phyloP scores from a whole-genome alignment of 352 stramenopile species.

The Poterioochromonas sp. region DNA sequence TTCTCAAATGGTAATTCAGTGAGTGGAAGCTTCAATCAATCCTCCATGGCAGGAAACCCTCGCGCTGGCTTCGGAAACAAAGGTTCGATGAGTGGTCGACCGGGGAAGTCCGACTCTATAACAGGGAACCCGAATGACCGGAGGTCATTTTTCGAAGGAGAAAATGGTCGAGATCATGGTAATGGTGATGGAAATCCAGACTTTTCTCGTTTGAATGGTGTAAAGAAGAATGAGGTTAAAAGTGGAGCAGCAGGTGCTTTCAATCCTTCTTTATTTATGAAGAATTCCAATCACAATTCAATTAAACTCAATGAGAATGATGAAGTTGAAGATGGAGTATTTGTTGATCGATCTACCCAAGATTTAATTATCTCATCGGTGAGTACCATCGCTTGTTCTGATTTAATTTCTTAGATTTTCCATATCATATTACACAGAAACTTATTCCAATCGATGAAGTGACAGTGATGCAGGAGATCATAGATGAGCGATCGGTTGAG shows the following conservation, averaged over 20 bases:
- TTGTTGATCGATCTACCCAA: conserved; percentile 16
- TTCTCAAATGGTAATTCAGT: too few relatives aligned
- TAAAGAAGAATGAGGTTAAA: background rate
- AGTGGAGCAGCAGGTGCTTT: background rate
- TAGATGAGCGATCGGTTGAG: background rate
- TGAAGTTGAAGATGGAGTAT: background rate
- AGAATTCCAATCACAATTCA: background rate
- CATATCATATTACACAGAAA: background rate
- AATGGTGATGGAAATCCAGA: background rate
- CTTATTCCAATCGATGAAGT: conserved; percentile 6
- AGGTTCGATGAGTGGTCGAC: too few relatives aligned
- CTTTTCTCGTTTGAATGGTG: background rate
- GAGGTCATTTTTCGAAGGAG: background rate
- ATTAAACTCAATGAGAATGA: background rate
- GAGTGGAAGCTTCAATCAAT: too few relatives aligned
- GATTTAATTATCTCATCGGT: background rate
- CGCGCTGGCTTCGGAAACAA: too few relatives aligned
- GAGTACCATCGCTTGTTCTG: background rate
- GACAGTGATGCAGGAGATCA: conserved; percentile 17
- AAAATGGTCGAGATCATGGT: background rate
- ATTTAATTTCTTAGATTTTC: background rate
- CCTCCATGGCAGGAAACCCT: too few relatives aligned
- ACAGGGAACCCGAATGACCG: too few relatives aligned
- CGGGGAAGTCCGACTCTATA: too few relatives aligned
- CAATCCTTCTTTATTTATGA: background rate